These are phyloP conservation scores for Colletotrichum salicis DNA, from an alignment of 2,329 filamentous ascomycete species.

Conservation along the genomic window DNA sequence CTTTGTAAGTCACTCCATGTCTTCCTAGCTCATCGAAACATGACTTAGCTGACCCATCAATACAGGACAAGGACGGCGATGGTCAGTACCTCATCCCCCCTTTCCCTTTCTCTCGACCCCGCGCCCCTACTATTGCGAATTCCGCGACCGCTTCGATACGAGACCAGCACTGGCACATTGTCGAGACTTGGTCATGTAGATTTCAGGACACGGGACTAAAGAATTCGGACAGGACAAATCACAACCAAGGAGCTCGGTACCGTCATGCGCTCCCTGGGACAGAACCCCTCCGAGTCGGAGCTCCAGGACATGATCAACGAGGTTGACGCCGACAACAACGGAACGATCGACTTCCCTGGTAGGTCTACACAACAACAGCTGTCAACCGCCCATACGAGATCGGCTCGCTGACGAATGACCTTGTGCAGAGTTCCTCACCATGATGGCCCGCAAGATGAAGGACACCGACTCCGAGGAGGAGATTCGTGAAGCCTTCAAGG, in stretches of 20 bases:
- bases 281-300: constrained; percentile 91
- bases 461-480: constrained; percentile 92
- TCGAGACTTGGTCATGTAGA: too few species aligned
- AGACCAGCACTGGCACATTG: background rate
- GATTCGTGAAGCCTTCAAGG: constrained; percentile 90
- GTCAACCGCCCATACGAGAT: background rate
- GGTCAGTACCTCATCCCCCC: constrained; percentile 66
- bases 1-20: constrained; percentile 77
- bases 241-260: constrained; percentile 91
- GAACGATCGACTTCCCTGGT: constrained; percentile 93
- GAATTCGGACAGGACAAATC: constrained; percentile 75
- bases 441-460: constrained; percentile 97
- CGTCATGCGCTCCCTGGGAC: constrained; percentile 89
- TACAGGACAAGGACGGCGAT: constrained; percentile 89
- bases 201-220: constrained; percentile 39
- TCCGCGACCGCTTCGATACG: constrained; percentile 14
- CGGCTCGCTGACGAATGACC: constrained; percentile 41
- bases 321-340: constrained; percentile 92
- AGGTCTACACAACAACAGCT: constrained; percentile 46
- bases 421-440: constrained; percentile 82
- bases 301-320: constrained; percentile 96
- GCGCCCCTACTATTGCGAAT: constrained; percentile 8
- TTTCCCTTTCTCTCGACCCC: constrained; percentile 13
- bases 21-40: constrained; percentile 2
- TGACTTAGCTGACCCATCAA: constrained; percentile 42